These are phyloP conservation scores for Yarrowia sp. DNA, from an alignment of 805 yeast genomes.

Conservation along the genomic window DNA sequence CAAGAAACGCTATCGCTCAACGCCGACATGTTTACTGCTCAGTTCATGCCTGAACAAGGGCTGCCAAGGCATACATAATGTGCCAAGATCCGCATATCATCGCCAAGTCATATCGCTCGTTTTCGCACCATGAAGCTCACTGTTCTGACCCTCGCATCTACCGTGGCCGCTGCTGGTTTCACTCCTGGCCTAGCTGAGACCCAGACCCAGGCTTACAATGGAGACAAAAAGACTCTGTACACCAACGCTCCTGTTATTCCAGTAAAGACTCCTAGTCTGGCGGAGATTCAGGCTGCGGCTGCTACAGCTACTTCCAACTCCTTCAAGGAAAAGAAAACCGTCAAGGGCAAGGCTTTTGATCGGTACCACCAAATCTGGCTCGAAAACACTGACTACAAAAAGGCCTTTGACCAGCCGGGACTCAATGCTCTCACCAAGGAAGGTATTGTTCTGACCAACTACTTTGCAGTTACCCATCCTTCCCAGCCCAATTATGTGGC, in stretches of 20 bases:
- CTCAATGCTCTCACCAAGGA: constrained; percentile 44
- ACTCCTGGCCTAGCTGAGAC: constrained; percentile 8
- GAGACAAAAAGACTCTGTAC: constrained; percentile 4
- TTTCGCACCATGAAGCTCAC: background rate
- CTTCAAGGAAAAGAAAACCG: constrained; percentile 36
- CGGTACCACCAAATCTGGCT: constrained; percentile 47
- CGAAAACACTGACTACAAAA: constrained; percentile 51
- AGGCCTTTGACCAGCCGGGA: constrained; percentile 47
- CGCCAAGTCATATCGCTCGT: background rate
- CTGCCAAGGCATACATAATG: constrained; percentile 18
- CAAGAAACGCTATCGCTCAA: no score
- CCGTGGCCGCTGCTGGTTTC: background rate
- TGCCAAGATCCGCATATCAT: constrained; percentile 7
- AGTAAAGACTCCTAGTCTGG: constrained; percentile 34
- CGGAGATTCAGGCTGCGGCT: constrained; percentile 37
- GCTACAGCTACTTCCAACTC: constrained; percentile 38
- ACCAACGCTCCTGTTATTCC: constrained; percentile 13
- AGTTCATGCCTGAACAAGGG: background rate
- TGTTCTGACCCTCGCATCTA: background rate
- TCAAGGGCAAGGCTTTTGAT: constrained; percentile 44
- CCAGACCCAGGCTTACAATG: constrained; percentile 9
- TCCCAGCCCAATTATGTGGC: constrained; percentile 55
- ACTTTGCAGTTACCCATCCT: constrained; percentile 52
- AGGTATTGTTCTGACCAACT: constrained; percentile 49
- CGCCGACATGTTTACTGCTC: background rate